Base-by-base conservation (phyloP, 768 basidiomycete species). In the Boletus huronensis region DNA sequence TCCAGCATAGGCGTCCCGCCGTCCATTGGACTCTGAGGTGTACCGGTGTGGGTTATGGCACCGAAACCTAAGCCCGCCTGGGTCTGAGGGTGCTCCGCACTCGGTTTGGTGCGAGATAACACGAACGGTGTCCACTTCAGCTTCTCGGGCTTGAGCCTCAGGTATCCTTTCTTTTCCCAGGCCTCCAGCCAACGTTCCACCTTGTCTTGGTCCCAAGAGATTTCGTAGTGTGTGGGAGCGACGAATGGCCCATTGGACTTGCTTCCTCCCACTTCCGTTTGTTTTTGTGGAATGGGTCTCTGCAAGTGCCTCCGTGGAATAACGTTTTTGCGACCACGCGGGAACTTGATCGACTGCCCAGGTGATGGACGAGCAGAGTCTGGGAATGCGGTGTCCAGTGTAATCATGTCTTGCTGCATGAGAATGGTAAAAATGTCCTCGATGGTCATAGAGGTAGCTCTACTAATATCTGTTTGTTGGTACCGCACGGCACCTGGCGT, bases 71-170 rank as follows among this genome's bases (percentile, higher is more conserved):
- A 28, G 6, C 58, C 56, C 19, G 46, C 32, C 35, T 62, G 60
- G 38, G 50, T 32, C 43, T 71, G 71, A 39, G 66, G 51, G 26
- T 66, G 40, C 47, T 72, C 65, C 13, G 57, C 65, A n/a, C 63
- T 66, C 3, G 57, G 57, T 58, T 68, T 70, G 40, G 68, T 72
- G 49, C 81, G 75, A 6, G 85, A 77, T 41, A 93, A 71, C 36
- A 97, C 74, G 71, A 96, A 98, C 26, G 96, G 96, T 58, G 87
- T 95, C 90, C 96, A 99, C 65, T 92, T 93, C 57, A 98, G 78
- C 69, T 84, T 84, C 64, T 96, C 93, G 1, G 93, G 86, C 60
- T 81, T 82, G 53, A 92, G 75, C 59, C 71, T 80, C 55, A 93
- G 64, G 62, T 93, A 89, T 5, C 88, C 89, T 71, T 94, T 97